Conservation (phyloP, 352 stramenopile genomes). For the Ophiocytium majus region DNA sequence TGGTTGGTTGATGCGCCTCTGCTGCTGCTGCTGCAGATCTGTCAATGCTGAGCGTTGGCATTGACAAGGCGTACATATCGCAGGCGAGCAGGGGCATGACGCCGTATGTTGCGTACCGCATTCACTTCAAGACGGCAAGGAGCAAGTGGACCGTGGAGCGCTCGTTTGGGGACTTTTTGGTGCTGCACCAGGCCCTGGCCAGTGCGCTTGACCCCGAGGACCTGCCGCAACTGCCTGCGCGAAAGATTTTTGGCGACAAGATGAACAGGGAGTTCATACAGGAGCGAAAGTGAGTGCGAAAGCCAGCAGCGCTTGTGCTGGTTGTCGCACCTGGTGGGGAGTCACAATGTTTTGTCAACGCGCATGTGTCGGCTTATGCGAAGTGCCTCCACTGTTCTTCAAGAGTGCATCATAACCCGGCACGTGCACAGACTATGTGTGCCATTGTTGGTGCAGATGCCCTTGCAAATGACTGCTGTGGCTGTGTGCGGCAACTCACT, state of each 20-base stretch:
- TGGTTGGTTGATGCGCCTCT: no score
- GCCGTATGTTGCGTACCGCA: slow-evolving; percentile 48
- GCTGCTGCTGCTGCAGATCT: no score
- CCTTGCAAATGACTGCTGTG: no score
- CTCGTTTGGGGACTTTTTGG: slow-evolving; percentile 48
- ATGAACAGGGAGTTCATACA: slow-evolving; percentile 53
- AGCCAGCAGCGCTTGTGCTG: no score
- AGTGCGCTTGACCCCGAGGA: slow-evolving; percentile 12
- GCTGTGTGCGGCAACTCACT: no score
- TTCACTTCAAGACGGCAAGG: slow-evolving; percentile 40
- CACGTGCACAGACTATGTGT: no score
- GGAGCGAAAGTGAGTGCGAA: slow-evolving; percentile 35
- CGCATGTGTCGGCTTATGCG: no score
- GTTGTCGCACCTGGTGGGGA: no score
- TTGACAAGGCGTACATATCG: slow-evolving; percentile 47
- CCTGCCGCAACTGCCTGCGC: slow-evolving; percentile 37
- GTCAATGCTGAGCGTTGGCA: slow-evolving; percentile 40
- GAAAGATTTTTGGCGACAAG: slow-evolving; percentile 44
- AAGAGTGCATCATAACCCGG: no score
- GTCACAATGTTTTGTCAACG: no score
- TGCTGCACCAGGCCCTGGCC: slow-evolving; percentile 32
- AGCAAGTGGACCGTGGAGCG: slow-evolving; percentile 49
- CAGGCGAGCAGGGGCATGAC: background rate
- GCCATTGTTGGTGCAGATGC: no score
- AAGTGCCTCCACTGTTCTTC: no score